phyloP scores from a whole-genome alignment of 495 filamentous ascomycete genomes.

The Penicillium pulvis region DNA sequence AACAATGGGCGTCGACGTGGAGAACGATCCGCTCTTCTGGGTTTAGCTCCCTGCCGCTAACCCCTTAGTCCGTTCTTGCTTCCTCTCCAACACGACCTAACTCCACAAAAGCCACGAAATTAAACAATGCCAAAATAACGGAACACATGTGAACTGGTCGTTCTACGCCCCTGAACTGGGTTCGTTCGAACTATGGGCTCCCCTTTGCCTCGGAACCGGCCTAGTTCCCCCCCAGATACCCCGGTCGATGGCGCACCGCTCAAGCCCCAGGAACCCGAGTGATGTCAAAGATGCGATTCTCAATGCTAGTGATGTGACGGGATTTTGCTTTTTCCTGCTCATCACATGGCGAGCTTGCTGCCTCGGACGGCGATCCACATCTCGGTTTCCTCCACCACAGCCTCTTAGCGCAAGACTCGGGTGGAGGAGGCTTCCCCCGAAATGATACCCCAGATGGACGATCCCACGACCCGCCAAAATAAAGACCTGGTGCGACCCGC shows the following conservation, averaged over 20 bases:
- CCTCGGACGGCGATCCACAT: constrained; percentile 14
- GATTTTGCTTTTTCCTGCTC: neutral
- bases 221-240: neutral
- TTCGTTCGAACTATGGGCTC: neutral
- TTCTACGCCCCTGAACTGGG: neutral
- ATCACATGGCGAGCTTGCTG: constrained; percentile 7
- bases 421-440: constrained; percentile 16
- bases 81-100: neutral
- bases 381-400: constrained; percentile 8
- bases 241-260: neutral
- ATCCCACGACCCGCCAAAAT: constrained; percentile 26
- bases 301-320: neutral
- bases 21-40: neutral
- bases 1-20: neutral
- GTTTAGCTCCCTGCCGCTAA: neutral
- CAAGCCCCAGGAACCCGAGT: neutral
- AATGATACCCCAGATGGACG: constrained; percentile 17
- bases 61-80: neutral
- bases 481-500: constrained; percentile 25
- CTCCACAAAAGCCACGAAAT: neutral
- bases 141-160: neutral
- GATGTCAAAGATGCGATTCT: neutral
- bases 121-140: neutral
- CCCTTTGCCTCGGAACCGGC: neutral
- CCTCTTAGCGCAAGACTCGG: constrained; percentile 7